phyloP scores from a whole-genome alignment of 176 grass and related monocot genomes.

The Typha latifolia region DNA sequence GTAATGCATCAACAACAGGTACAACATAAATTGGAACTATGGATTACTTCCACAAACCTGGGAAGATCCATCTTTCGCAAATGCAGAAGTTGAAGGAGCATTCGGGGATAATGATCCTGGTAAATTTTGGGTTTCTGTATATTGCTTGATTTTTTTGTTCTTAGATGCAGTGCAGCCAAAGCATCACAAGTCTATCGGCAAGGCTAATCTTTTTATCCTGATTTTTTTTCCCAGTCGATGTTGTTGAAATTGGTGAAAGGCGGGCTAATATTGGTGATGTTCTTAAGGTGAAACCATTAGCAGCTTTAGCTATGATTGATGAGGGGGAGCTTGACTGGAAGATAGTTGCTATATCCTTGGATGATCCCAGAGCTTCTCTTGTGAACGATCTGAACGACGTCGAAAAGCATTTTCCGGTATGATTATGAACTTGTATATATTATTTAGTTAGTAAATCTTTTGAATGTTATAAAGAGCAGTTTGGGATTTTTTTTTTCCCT shows the following conservation, averaged over 20 bases:
- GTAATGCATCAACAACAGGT: slow-evolving; percentile 25
- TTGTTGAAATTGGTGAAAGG: slow-evolving; percentile 94
- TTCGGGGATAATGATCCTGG: slow-evolving; percentile 97
- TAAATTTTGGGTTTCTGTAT: slow-evolving; percentile 9
- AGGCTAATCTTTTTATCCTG: not conserved
- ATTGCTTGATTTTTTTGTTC: slow-evolving; percentile 11
- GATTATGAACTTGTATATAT: slow-evolving; percentile 10
- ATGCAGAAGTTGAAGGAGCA: slow-evolving; percentile 83
- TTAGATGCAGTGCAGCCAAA: not conserved
- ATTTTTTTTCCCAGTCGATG: slow-evolving; percentile 57
- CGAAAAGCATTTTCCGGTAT: slow-evolving; percentile 94
- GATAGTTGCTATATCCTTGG: slow-evolving; percentile 89
- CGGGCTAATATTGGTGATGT: slow-evolving; percentile 76
- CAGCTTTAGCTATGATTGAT: slow-evolving; percentile 97
- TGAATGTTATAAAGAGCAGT: not conserved
- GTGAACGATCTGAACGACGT: slow-evolving; percentile 93
- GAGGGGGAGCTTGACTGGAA: slow-evolving; percentile 99
- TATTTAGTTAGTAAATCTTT: slow-evolving; percentile 10
- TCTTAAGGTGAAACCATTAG: slow-evolving; percentile 94
- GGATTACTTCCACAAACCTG: slow-evolving; percentile 91
- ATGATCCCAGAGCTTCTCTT: slow-evolving; percentile 94
- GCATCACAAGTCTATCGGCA: not conserved
- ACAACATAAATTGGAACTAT: slow-evolving; percentile 97
- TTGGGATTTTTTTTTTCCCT: not conserved
- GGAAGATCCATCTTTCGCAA: slow-evolving; percentile 83